phyloP scores from a whole-genome alignment of 768 basidiomycete genomes.

The Neoboletus subvelutipes region DNA sequence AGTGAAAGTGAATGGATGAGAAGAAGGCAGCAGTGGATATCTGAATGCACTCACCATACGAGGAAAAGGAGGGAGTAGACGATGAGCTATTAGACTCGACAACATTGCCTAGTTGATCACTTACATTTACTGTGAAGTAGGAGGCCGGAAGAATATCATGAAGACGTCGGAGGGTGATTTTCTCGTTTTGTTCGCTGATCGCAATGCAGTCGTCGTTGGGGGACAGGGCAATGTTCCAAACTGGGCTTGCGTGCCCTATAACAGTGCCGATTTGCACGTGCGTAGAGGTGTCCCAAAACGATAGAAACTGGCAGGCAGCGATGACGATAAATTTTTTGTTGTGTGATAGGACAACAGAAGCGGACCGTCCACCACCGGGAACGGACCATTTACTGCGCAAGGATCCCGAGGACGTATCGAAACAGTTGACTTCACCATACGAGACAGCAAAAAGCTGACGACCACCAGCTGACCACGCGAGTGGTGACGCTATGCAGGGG shows the following conservation, averaged over 20 bases:
- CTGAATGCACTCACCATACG: background rate
- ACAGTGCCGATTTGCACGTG: too few species aligned
- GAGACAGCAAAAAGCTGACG: too few species aligned
- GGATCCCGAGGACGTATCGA: too few species aligned
- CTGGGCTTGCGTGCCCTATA: background rate
- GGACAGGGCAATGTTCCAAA: background rate
- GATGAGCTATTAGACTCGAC: too few species aligned
- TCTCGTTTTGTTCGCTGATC: background rate
- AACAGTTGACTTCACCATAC: too few species aligned
- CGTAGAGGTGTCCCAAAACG: too few species aligned
- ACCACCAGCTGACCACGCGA: too few species aligned
- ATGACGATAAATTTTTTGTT: background rate
- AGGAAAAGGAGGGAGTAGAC: background rate
- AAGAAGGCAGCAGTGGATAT: too few species aligned
- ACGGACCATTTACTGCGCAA: too few species aligned
- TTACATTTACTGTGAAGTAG: background rate
- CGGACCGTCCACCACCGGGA: background rate
- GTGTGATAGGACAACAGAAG: background rate
- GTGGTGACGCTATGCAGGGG: too few species aligned
- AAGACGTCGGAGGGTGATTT: background rate
- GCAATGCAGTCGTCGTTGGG: background rate
- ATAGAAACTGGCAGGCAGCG: accelerated
- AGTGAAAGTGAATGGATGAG: background rate
- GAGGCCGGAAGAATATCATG: background rate
- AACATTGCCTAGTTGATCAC: background rate